Percentiles rank a stretch among this genome's conserved stretches.
Evolutionary conservation across 768 basidiomycete species (phyloP).

Genomic region (Boletus fagicola): DNA sequence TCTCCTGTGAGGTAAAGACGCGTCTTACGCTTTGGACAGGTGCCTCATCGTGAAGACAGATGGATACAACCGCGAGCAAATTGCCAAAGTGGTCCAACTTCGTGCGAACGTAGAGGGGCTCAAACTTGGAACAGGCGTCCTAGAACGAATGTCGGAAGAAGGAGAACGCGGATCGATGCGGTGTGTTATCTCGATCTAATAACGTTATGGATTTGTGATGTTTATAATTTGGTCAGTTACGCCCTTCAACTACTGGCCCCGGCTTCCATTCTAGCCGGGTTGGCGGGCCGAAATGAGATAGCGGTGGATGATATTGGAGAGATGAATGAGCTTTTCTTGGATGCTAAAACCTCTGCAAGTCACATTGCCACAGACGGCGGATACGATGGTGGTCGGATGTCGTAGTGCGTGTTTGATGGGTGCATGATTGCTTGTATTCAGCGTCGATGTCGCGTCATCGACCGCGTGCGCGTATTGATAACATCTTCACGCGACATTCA

Average conservation of each 20-base stretch:
- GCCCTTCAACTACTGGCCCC: constrained; percentile 90
- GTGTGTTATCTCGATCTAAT: constrained; percentile 38
- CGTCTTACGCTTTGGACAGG: constrained; percentile 36
- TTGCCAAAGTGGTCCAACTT: constrained; percentile 81
- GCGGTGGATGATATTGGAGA: constrained; percentile 86
- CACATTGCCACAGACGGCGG: constrained; percentile 45
- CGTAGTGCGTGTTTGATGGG: constrained; percentile 20
- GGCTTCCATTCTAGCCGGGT: constrained; percentile 78
- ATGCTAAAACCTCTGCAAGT: constrained; percentile 79
- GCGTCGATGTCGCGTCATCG: constrained; percentile 5
- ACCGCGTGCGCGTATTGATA: constrained; percentile 7
- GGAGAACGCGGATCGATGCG: constrained; percentile 81
- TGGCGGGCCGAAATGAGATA: constrained; percentile 79
- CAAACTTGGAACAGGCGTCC: constrained; percentile 67
- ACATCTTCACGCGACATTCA: not conserved
- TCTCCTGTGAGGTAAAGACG: not conserved
- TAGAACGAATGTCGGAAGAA: constrained; percentile 78
- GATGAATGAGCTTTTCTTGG: constrained; percentile 93
- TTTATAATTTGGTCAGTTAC: constrained; percentile 51
- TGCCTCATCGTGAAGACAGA: constrained; percentile 96
- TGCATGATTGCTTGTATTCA: constrained; percentile 4
- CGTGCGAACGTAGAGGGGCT: constrained; percentile 87
- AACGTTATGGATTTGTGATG: constrained; percentile 10
- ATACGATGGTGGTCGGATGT: constrained; percentile 34
- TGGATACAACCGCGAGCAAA: constrained; percentile 77